These are phyloP conservation scores for Eucalyptus cloeziana DNA, from an alignment of 345 rosid genomes.

Conservation along the genomic window DNA sequence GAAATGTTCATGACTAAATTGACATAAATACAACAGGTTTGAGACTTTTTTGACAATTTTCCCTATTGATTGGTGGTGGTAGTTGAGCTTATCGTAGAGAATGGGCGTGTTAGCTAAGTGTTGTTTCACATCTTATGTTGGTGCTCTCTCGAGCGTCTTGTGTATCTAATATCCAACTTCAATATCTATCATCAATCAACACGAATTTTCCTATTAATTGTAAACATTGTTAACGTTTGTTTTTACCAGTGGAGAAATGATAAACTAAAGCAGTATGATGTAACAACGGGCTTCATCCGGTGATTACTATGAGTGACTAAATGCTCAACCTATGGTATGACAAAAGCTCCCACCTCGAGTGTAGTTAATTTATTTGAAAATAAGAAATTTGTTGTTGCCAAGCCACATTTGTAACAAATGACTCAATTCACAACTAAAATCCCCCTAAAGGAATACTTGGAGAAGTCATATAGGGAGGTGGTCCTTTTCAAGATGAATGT, in stretches of 20 bases:
- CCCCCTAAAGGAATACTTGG: neutral
- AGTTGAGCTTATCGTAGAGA: neutral
- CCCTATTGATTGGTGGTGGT: neutral
- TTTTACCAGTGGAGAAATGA: neutral
- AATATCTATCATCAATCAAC: neutral
- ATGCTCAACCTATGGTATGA: neutral
- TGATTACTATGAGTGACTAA: neutral
- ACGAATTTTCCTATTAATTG: neutral
- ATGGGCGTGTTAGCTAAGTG: neutral
- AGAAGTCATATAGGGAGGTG: neutral
- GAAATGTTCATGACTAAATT: fast-evolving
- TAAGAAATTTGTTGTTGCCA: neutral
- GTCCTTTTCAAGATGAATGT: neutral
- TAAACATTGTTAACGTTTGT: neutral
- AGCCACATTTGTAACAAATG: neutral
- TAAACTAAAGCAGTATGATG: neutral
- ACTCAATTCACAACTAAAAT: neutral
- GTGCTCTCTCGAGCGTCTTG: neutral
- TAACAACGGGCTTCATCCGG: neutral
- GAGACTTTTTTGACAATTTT: neutral
- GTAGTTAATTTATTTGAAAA: neutral
- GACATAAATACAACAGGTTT: fast-evolving
- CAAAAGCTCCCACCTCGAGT: neutral
- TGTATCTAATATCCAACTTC: neutral
- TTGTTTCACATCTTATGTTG: neutral